Conservation (phyloP, 2,329 filamentous ascomycete genomes). For the Scopulariopsis brevicaulis region DNA sequence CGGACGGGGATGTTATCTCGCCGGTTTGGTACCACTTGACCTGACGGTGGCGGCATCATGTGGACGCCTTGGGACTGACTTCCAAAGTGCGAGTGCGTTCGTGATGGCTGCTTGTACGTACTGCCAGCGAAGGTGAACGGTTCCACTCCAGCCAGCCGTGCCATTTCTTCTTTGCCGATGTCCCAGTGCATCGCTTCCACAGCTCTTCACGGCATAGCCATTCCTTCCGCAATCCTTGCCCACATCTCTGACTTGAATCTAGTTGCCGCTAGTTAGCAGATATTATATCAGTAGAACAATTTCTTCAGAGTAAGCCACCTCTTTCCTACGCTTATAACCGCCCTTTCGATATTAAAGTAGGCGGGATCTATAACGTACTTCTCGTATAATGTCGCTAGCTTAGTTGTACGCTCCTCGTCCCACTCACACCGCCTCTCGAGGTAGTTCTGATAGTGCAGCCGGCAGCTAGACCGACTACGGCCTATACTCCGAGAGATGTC, state of each 20-base stretch:
- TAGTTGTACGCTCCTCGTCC: slow-evolving; percentile 97
- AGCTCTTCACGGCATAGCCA: slow-evolving; percentile 89
- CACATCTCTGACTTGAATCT: slow-evolving; percentile 99
- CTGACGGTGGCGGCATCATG: slow-evolving; percentile 17
- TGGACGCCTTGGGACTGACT: slow-evolving; percentile 18
- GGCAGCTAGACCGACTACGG: slow-evolving; percentile 86
- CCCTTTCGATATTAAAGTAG: not conserved
- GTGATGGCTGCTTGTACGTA: slow-evolving; percentile 30
- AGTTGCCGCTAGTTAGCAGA: not conserved
- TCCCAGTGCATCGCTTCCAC: slow-evolving; percentile 99
- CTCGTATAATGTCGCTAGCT: slow-evolving; percentile 87
- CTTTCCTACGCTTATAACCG: not conserved
- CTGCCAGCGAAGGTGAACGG: slow-evolving; percentile 61
- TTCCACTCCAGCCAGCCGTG: slow-evolving; percentile 75
- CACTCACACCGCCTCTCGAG: slow-evolving; percentile 86
- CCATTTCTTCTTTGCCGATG: slow-evolving; percentile 88
- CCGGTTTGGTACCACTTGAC: slow-evolving; percentile 24
- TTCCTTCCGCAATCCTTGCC: slow-evolving; percentile 89
- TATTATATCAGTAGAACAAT: not conserved
- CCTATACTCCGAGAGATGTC: slow-evolving; percentile 89
- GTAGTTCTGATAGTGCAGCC: slow-evolving; percentile 95
- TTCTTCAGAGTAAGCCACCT: not conserved
- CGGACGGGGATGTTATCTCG: slow-evolving; percentile 26
- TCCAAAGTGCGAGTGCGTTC: slow-evolving; percentile 33
- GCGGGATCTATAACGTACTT: slow-evolving; percentile 47